These are phyloP conservation scores for Cystobasidium sp. DNA, from an alignment of 1,284 basidiomycete genomes.

Conservation along the genomic window DNA sequence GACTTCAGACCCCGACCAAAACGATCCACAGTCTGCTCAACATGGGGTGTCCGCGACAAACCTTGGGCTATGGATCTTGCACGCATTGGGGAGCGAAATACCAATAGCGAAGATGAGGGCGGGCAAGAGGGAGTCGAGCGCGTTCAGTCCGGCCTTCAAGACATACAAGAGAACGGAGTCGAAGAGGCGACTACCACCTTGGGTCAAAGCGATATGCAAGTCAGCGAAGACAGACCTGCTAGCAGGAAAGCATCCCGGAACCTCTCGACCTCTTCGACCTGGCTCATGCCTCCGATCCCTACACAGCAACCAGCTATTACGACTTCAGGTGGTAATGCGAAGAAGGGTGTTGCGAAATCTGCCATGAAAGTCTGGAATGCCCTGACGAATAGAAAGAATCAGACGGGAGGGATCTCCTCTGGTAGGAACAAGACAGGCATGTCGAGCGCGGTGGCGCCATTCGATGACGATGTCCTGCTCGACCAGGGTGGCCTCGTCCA, in stretches of 20 bases:
- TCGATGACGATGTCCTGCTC: background rate
- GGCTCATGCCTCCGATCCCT: background rate
- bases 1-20: constrained; percentile 46
- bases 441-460: background rate
- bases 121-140: constrained; percentile 30
- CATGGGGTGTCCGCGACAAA: constrained; percentile 54
- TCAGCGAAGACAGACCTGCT: background rate
- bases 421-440: constrained; percentile 11
- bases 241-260: background rate
- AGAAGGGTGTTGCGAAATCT: constrained; percentile 30
- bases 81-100: background rate
- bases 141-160: background rate
- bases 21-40: constrained; percentile 55
- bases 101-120: constrained; percentile 43
- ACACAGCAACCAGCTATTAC: background rate
- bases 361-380: constrained; percentile 40
- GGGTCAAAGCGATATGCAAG: background rate
- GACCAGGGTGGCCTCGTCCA: background rate
- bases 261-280: background rate
- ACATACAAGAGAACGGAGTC: constrained; percentile 40
- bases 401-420: background rate
- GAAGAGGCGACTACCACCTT: constrained; percentile 31
- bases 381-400: constrained; percentile 28
- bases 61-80: constrained; percentile 50
- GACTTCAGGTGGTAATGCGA: background rate